Evolutionary conservation across 2,329 filamentous ascomycete genomes (phyloP), one percentile per base, ranked within the genome.

Genomic region (Cordyceps militaris): DNA sequence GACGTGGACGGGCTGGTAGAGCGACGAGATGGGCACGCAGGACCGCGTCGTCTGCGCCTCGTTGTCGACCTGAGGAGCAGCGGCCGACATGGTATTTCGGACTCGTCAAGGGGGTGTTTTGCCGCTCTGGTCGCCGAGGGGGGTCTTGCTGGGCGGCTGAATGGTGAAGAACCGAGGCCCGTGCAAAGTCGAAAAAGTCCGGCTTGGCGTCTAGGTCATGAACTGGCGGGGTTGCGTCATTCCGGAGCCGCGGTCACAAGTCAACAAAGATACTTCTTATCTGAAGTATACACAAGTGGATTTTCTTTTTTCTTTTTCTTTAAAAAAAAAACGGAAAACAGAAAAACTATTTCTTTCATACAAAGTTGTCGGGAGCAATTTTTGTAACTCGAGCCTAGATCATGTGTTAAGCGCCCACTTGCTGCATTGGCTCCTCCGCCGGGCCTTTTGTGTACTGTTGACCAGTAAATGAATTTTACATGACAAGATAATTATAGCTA

Each of bases 1-100:
- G 23, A 80, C 70, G 42, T 79, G 74, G 57, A 81, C 69, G 10
- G 80, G 79, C 28, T 66, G 65, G 10, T 66, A 66, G 48, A 80
- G 64, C 11, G 69, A 65, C 4, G 66, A 57, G 48, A 79, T 61
- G 14, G 74, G 69, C 30, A 67, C 70, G 66, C 76, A 76, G 68
- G 73, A 76, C 48, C 69, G 68, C 14, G 63, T 56, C 2, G 64
- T 67, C 53, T 71, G 67, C 50, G 74, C 72, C 55, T 74, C 72
- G 50, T 69, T 69, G 60, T 75, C 72, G 40, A 75, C 72, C 38
- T 65, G 53, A 23, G 60, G 47, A n/a, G 24, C 6, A 3, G 30
- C 2, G 4, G 16, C n/a, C 32, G 53, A 48, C 56, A 57, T 57
- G 21, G 6, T 19, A n/a, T n/a, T 26, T 28, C 26, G 9, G 19